Base-by-base conservation (phyloP, 2,329 filamentous ascomycete species). In the Juglanconis sp. region DNA sequence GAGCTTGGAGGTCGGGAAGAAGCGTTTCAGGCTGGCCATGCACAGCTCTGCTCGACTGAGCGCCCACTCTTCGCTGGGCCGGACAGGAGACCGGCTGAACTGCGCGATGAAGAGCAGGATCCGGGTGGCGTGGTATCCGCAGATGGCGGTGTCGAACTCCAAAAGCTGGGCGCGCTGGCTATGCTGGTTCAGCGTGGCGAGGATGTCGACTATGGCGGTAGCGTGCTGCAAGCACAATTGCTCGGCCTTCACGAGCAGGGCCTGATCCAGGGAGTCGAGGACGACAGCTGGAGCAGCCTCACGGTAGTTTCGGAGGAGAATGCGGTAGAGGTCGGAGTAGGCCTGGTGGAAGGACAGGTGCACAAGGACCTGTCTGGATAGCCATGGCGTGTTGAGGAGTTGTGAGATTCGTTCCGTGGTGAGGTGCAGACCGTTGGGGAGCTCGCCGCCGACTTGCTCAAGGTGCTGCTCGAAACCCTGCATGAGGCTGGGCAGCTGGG, bases 321-420 rank as follows among this genome's bases (percentile, higher is more conserved):
- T 71, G 2, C 77, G 74, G 57, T 79, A 78, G 4, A 79, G 61
- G 52, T 79, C 77, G 63, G 75, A 78, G 56, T 78, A 72, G 10
- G 72, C 74, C 51, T 79, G 76, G 17, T 78, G 75, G 67, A 72
- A 79, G 1, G 72, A 74, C 17, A 71, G 64, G 60, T 72, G 70
- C 7, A 74, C 59, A 65, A 73, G 69, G n/a, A 74, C 62, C 35
- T 63, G 64, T 1, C 65, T 40, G 5, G 66, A 57, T 7, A 67
- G 63, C 66, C 66, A 69, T 1, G 61, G 64, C 34, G 55, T 62
- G 5, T 59, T 44, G 17, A 65, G 56, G 8, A 61, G 52, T 4
- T 46, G 38, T 0, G 57, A 47, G 34, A 64, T 58, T 15, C 47
- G 35, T 7, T 57, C 63, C 11, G 42, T 30, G 15, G 62, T 55